These are phyloP conservation scores for Gelatoporia subvermispora DNA, from an alignment of 768 basidiomycete species.

Conservation along the genomic window DNA sequence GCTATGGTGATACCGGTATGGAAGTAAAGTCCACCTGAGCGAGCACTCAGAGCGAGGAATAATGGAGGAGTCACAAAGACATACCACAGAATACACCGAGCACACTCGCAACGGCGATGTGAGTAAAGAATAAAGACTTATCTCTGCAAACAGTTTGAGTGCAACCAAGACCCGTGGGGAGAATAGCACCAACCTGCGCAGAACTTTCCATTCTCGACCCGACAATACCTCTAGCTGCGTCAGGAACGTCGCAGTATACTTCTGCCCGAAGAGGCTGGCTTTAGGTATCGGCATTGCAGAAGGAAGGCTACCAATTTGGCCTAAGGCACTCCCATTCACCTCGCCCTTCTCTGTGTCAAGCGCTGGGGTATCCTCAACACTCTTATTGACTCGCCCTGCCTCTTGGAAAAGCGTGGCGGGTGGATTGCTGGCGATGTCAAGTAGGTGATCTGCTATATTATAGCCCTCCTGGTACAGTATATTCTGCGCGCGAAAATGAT, in stretches of 20 bases:
- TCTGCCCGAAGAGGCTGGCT: not conserved
- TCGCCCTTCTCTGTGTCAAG: not conserved
- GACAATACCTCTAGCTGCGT: conserved; percentile 84
- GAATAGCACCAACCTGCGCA: conserved; percentile 47
- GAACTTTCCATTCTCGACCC: conserved; percentile 80
- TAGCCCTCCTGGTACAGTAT: conserved; percentile 69
- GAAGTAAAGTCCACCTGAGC: conserved; percentile 78
- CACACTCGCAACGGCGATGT: conserved; percentile 62
- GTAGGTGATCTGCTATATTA: conserved; percentile 88
- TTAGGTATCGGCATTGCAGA: too few relatives aligned
- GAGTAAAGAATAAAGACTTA: conserved; percentile 76
- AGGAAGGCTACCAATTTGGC: not conserved
- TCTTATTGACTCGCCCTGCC: not conserved
- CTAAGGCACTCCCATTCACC: not conserved
- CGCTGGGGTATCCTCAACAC: not conserved
- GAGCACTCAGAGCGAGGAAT: too few relatives aligned
- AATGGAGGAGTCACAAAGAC: conserved; percentile 17
- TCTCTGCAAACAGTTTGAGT: conserved; percentile 43
- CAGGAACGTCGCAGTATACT: conserved; percentile 74
- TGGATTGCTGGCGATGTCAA: conserved; percentile 79
- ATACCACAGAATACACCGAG: conserved; percentile 84
- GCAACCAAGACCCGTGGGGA: not conserved
- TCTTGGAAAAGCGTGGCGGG: conserved; percentile 43
- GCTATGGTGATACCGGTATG: conserved; percentile 77
- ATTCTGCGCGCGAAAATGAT: conserved; percentile 48